Base-by-base conservation (phyloP, 768 basidiomycete genomes). In the Russula brevipes region DNA sequence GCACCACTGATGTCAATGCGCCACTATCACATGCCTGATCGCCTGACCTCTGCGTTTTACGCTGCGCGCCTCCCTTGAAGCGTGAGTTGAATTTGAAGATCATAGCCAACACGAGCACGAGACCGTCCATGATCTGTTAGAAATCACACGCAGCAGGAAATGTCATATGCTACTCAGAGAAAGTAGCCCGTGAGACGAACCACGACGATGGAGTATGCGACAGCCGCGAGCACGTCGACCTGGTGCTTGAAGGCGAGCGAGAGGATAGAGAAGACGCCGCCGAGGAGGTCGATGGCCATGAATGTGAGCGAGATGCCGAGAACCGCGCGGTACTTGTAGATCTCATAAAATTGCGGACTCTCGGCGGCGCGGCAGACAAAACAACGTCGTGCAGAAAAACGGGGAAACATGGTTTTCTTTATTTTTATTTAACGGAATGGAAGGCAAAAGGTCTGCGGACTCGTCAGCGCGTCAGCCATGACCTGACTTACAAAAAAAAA, bases 341-440 rank as follows among this genome's bases (percentile, higher is more conserved):
- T 91, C 70, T 91, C 88, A 71, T 80, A 83, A 69, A 87, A 92
- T 72, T 93, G 90, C 0, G 91, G 83, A 1, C 77, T 76, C 36
- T 47, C 12, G 24, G 76, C 53, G 7, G 36, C 42, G 35, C 52
- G 9, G 35, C 39, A 35, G 44, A 16, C 4, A n/a, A 19, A 31
- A 5, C 16, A 7, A 36, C 19, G 59, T 12, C 1, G 16, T 10
- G 5, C 16, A 51, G 8, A 30, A 6, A 51, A 33, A 6, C 8
- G 4, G 10, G 51, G 31, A n/a, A 19, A 2, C 14, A 39, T 39
- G 4, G 38, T 3, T 39, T 39, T 39, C 5, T 39, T 39, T 39
- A 31, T 50, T 30, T 11, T 12, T 31, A 31, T 5, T 24, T 50
- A 31, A 50, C 1, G 7, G 44, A 45, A 24, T 24, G 1, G 24